phyloP scores from a whole-genome alignment of 352 stramenopile species.

The Phytophthora syringae region DNA sequence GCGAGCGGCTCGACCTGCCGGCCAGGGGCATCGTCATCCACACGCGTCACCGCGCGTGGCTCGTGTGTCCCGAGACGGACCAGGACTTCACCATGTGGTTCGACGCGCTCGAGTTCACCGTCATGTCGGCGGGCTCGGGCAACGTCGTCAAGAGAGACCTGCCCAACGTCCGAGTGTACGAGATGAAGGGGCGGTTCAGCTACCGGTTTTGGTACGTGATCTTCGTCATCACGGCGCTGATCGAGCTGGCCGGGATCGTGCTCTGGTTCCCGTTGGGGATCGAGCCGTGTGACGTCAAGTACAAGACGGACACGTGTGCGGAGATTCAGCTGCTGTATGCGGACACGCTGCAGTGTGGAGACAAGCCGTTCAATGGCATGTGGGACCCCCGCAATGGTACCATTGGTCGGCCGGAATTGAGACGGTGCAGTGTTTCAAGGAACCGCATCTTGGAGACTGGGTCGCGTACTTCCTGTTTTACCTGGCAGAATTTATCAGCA shows the following conservation, averaged over 20 bases:
- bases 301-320: conserved; percentile 52
- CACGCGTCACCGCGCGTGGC: conserved; percentile 75
- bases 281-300: conserved; percentile 71
- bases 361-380: conserved; percentile 73
- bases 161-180: conserved; percentile 79
- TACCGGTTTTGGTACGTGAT: conserved; percentile 80
- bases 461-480: conserved; percentile 80
- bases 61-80: conserved; percentile 83
- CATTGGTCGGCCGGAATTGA: conserved; percentile 63
- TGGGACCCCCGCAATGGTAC: conserved; percentile 81
- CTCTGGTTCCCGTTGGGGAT: conserved; percentile 50
- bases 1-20: conserved; percentile 73
- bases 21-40: conserved; percentile 75
- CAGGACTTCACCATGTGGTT: conserved; percentile 87
- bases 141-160: conserved; percentile 84
- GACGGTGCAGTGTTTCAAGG: conserved; percentile 67
- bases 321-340: conserved; percentile 63
- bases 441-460: conserved; percentile 65
- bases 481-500: conserved; percentile 75
- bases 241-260: conserved; percentile 60
- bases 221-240: conserved; percentile 69
- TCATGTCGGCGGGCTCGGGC: conserved; percentile 72
- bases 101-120: conserved; percentile 75
- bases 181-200: conserved; percentile 76
- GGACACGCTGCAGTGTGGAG: conserved; percentile 52